A percentile compares a stretch with the other conserved stretches of the same genome.
These are phyloP conservation scores for Diplodia sapinea DNA, from an alignment of 2,329 filamentous ascomycete species.

Conservation along the genomic window DNA sequence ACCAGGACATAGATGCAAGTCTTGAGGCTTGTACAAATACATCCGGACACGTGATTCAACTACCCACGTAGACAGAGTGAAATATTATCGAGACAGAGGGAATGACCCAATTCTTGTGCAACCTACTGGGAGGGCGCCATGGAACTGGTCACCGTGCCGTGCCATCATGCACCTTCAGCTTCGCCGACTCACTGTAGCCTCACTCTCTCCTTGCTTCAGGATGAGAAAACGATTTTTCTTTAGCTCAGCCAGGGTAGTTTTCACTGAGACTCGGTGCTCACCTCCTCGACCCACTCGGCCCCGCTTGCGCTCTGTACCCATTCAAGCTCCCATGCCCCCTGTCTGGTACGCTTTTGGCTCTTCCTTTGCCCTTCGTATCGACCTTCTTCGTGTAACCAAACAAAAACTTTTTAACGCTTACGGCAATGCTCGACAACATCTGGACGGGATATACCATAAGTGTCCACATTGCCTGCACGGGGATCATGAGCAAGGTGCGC, in stretches of 20 bases:
- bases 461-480: constrained; percentile 39
- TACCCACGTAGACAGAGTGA: too few species aligned
- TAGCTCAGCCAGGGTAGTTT: neutral
- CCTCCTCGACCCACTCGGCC: constrained; percentile 10
- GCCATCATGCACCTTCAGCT: neutral
- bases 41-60: too few species aligned
- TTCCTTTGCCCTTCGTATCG: constrained; percentile 24
- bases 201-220: neutral
- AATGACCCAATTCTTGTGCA: too few species aligned
- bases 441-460: constrained; percentile 44
- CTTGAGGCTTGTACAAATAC: too few species aligned
- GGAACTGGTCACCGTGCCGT: too few species aligned
- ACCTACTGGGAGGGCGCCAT: too few species aligned
- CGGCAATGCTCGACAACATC: constrained; percentile 9
- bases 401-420: constrained; percentile 22
- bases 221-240: neutral
- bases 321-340: constrained; percentile 27
- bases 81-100: too few species aligned
- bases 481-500: constrained; percentile 35
- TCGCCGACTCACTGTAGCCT: neutral
- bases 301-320: constrained; percentile 27
- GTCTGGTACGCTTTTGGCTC: neutral
- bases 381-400: constrained; percentile 27
- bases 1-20: too few species aligned
- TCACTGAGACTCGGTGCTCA: neutral